These are phyloP conservation scores for Halophytophthora polymorphica DNA, from an alignment of 352 stramenopile genomes.

Conservation along the genomic window DNA sequence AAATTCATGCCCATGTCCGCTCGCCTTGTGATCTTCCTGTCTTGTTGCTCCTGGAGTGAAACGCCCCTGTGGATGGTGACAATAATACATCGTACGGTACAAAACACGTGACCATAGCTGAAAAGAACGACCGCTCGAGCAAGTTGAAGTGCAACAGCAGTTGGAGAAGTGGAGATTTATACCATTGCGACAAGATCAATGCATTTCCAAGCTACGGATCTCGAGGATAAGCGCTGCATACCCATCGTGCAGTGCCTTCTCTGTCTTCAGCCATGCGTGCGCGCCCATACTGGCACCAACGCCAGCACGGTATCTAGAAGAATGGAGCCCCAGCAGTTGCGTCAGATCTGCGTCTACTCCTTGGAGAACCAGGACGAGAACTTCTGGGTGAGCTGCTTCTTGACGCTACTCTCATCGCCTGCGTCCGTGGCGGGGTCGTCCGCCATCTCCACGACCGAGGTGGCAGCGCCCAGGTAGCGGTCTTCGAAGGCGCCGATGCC, in stretches of 20 bases:
- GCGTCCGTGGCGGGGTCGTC: slow-evolving; percentile 20
- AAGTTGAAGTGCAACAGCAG: no score
- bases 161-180: no score
- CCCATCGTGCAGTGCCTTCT: no score
- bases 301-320: no score
- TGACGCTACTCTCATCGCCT: slow-evolving; percentile 31
- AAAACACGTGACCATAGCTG: not conserved
- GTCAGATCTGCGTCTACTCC: slow-evolving; percentile 10
- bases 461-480: slow-evolving; percentile 52
- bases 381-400: slow-evolving; percentile 40
- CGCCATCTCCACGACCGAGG: slow-evolving; percentile 30
- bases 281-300: no score
- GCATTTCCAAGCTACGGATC: not conserved
- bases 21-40: slow-evolving; percentile 1
- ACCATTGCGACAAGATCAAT: not conserved
- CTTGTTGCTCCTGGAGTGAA: no score
- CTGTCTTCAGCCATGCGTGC: no score
- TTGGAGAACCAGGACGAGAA: slow-evolving; percentile 34
- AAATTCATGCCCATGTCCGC: slow-evolving; percentile 45
- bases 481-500: slow-evolving; percentile 77
- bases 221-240: not conserved
- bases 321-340: no score
- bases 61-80: not conserved
- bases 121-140: no score
- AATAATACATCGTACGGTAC: slow-evolving; percentile 2